Evolutionary conservation across 805 yeast genomes (phyloP), one percentile per base, ranked within the genome.

Genomic region (Candida vartiovaarae): DNA sequence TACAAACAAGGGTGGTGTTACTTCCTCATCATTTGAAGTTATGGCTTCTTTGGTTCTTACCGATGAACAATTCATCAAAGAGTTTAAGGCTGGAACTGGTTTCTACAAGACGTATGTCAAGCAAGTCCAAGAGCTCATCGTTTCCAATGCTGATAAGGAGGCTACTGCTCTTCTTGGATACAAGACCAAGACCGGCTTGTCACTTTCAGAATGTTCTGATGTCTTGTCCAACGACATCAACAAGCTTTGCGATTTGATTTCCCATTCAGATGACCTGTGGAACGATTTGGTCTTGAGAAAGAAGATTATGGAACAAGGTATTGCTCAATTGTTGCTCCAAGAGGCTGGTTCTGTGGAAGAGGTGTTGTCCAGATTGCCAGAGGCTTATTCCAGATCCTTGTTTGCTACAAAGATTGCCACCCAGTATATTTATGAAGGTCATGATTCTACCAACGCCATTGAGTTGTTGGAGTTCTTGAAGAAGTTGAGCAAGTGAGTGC

Each of bases 1-100:
- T 9, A 89, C 97, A 37, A 91, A 91, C 69, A 91, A 91, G 68
- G 99, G 99, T 59, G 99, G 99, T 69, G 99, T 91, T 42, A 91
- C 99, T 2, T 90, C 97, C 2, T 89, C 97, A 2, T 90, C 97
- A 2, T 72, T 87, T 55, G 99, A 91, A 66, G 99, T 91, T 9
- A 75, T 91, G 54, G 96, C 97, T 8, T 91, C 99, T 3, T 77
- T 91, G 48, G 83, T 96, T 3, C 83, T 93, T 59, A 89, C 82
- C 57, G 99, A 91, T 64, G 76, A 74, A 41, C 85, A 80, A 32
- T 93, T 91, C 71, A 75, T 82, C 56, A 66, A 75, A 43, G 68
- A 85, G 60, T 93, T 91, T 88, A 60, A 67, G 44, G 78, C 78
- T 49, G 71, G 74, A 46, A 95, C 96, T 8, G 71, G 68, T 39